Base-by-base conservation (phyloP, 768 basidiomycete genomes). In the Leccinellum rugosiceps region DNA sequence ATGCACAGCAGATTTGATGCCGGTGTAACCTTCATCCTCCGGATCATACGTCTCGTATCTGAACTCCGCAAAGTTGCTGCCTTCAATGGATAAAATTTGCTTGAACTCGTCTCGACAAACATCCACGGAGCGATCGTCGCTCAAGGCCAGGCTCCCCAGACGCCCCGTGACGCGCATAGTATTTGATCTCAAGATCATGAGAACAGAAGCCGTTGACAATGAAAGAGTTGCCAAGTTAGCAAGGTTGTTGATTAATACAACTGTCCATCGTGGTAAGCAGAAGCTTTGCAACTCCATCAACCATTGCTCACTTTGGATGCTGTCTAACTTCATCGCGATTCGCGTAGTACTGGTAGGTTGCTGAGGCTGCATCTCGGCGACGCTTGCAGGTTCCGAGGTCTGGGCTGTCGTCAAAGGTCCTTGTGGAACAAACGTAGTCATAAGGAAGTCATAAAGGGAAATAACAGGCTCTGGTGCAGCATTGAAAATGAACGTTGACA, bases 371-470 rank as follows among this genome's bases (percentile, higher is more conserved):
- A 7, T 38, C n/a, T 17, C 51, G 1, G 45, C 38, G 11, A 51
- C 41, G 34, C 32, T 59, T 1, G 17, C 31, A 31, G 61, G 43
- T 50, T 65, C 68, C 17, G 31, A 48, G 50, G 38, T 49, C 44
- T 60, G 58, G 6, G 52, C 43, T 23, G 56, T 55, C 19, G 43
- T 47, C 13, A 63, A 53, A 38, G 58, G 54, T 13, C 62, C 53
- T 38, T 48, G 67, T 9, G 88, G 84, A 10, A 93, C 90, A 72
- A 99, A 99, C 0, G 97, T 98, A 3, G 90, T 88, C 88, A 99
- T 95, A 72, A 99, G 84, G 75, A 96, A 98, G 74, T 98, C 94
- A 73, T 98, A 98, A 21, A 98, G 73, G 2, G 88, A 81, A 35
- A 99, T 76, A 44, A 98, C 87, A 13, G 96, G 94, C 67, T 94